These are phyloP conservation scores for Hippophae rhamnoides DNA, from an alignment of 306 rosid genomes.

Conservation along the genomic window DNA sequence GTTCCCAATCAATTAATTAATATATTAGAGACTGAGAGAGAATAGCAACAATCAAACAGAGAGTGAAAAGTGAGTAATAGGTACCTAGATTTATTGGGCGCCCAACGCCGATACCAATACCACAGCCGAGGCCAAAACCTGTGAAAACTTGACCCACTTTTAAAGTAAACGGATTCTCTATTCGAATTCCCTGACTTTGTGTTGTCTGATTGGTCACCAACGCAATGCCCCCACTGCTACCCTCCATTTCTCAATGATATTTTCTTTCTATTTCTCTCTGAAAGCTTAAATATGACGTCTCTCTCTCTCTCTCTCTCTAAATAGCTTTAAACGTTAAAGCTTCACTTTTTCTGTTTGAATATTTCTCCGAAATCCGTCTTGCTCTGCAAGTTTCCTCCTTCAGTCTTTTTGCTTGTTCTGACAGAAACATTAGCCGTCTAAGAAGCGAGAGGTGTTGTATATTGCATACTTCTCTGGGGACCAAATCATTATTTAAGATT, in stretches of 20 bases:
- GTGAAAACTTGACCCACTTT: slow-evolving; percentile 94
- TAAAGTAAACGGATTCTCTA: slow-evolving; percentile 80
- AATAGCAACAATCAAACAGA: not conserved
- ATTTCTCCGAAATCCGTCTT: slow-evolving; percentile 1
- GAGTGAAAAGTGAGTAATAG: not conserved
- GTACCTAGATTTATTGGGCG: slow-evolving; percentile 89
- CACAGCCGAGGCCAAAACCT: slow-evolving; percentile 91
- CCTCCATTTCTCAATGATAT: slow-evolving; percentile 46
- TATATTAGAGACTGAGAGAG: not conserved
- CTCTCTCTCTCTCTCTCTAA: not conserved
- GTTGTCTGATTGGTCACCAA: slow-evolving; percentile 20
- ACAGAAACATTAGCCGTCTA: not conserved
- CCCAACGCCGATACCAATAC: slow-evolving; percentile 91
- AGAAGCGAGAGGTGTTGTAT: not conserved
- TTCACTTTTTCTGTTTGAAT: not conserved
- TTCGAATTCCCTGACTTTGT: slow-evolving; percentile 31
- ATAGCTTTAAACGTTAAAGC: slow-evolving; percentile 3
- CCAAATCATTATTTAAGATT: not conserved
- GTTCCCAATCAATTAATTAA: not conserved
- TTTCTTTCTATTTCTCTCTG: slow-evolving; percentile 2
- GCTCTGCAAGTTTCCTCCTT: slow-evolving; percentile 5
- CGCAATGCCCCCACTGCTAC: slow-evolving; percentile 16
- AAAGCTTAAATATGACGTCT: slow-evolving; percentile 6
- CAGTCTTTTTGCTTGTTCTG: not conserved
- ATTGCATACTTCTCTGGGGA: not conserved